These are phyloP conservation scores for Chaetomium tenue DNA, from an alignment of 495 filamentous ascomycete genomes.

Conservation along the genomic window DNA sequence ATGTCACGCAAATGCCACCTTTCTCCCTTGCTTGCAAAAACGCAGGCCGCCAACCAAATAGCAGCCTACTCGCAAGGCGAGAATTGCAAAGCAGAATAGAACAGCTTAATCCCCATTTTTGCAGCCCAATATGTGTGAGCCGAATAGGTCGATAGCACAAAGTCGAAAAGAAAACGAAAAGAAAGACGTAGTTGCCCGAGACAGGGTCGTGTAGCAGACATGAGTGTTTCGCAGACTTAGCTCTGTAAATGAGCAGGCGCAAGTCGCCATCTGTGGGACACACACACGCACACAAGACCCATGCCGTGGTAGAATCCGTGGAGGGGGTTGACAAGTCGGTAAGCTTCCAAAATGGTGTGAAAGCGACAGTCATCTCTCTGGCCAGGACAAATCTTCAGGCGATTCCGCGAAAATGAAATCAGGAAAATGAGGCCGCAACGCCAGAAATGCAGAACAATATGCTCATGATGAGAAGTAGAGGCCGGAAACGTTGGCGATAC, in stretches of 20 bases:
- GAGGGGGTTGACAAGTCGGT: not conserved
- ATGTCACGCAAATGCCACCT: not conserved
- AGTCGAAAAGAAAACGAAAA: not conserved
- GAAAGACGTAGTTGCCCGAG: not conserved
- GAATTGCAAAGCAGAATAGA: slow-evolving; percentile 9
- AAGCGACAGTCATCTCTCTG: slow-evolving; percentile 11
- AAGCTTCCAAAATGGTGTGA: not conserved
- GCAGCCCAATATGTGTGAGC: not conserved
- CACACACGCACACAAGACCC: not conserved
- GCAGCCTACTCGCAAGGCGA: slow-evolving; percentile 1
- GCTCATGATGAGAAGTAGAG: not conserved
- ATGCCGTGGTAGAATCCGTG: not conserved
- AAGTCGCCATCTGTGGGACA: slow-evolving; percentile 3
- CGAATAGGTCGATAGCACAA: slow-evolving; percentile 4
- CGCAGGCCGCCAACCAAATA: slow-evolving; percentile 11
- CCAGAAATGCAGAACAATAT: not conserved
- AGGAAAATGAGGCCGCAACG: not conserved
- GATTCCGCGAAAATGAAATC: not conserved
- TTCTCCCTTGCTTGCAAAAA: not conserved
- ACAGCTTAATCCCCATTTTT: not conserved
- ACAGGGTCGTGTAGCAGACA: not conserved
- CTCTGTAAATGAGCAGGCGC: not conserved
- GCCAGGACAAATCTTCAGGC: not conserved
- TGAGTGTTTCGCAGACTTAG: slow-evolving; percentile 1
- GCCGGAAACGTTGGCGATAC: slow-evolving; percentile 4